Percentiles rank a stretch among this genome's conserved stretches.
Conservation (phyloP, 2,329 filamentous ascomycete genomes). For the Colletotrichum falcatum region DNA sequence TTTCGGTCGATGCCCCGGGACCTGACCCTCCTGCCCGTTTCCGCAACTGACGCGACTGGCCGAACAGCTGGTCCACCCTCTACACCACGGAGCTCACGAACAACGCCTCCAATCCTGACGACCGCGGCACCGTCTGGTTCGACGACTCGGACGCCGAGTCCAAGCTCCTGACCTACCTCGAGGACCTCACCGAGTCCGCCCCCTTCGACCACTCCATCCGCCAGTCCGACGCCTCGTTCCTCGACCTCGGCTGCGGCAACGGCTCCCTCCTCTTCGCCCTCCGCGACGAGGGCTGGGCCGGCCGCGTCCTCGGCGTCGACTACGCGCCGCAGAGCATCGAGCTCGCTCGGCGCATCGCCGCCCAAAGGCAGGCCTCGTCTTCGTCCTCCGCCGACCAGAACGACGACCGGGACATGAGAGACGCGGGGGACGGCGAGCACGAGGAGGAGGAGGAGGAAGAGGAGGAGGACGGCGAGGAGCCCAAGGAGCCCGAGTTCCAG, state of each 20-base stretch:
- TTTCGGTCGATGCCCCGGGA: slow-evolving; percentile 8
- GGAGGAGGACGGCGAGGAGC: slow-evolving; percentile 12
- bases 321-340: slow-evolving; percentile 82
- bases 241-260: slow-evolving; percentile 95
- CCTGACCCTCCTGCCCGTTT: slow-evolving; percentile 7
- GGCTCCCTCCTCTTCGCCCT: slow-evolving; percentile 91
- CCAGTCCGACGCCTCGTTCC: slow-evolving; percentile 62
- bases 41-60: slow-evolving; percentile 34
- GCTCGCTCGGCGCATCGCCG: slow-evolving; percentile 75
- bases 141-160: slow-evolving; percentile 89
- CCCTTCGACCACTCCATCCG: slow-evolving; percentile 41
- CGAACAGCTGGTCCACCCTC: slow-evolving; percentile 77
- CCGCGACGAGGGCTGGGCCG: slow-evolving; percentile 72
- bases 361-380: slow-evolving; percentile 40
- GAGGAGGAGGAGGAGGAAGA: too few species aligned
- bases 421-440: slow-evolving; percentile 38
- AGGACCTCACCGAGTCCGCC: slow-evolving; percentile 40
- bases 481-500: slow-evolving; percentile 55
- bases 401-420: slow-evolving; percentile 42
- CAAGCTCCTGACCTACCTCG: slow-evolving; percentile 79
- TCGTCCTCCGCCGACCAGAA: slow-evolving; percentile 37
- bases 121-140: slow-evolving; percentile 96
- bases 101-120: slow-evolving; percentile 76
- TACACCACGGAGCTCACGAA: slow-evolving; percentile 80
- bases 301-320: slow-evolving; percentile 86